These are phyloP conservation scores for Ceratobasidium sp. DNA, from an alignment of 1,284 basidiomycete species.

Conservation along the genomic window DNA sequence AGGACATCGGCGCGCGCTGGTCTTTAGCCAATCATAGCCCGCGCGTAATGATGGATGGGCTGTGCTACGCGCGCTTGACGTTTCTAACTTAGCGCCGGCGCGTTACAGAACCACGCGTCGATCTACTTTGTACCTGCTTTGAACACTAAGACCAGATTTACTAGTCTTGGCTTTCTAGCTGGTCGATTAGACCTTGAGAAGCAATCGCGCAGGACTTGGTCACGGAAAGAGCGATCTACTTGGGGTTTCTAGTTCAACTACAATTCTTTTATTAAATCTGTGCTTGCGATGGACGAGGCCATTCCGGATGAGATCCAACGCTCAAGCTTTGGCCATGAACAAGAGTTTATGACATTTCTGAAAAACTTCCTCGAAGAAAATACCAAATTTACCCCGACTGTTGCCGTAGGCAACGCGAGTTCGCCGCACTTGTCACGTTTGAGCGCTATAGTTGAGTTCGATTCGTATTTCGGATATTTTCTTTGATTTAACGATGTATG, in stretches of 20 bases:
- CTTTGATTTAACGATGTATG: slow-evolving; percentile 7
- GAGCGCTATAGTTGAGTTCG: slow-evolving; percentile 35
- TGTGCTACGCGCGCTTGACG: too few species aligned
- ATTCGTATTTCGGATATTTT: background rate
- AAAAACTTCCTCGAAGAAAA: slow-evolving; percentile 29
- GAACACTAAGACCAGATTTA: too few species aligned
- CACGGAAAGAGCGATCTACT: too few species aligned
- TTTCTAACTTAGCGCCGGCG: too few species aligned
- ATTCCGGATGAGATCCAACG: slow-evolving; percentile 23
- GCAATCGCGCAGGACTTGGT: too few species aligned
- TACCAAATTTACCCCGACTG: slow-evolving; percentile 1
- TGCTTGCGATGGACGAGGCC: slow-evolving; percentile 22
- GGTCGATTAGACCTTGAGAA: too few species aligned
- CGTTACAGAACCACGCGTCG: too few species aligned
- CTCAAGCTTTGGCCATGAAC: slow-evolving; percentile 36
- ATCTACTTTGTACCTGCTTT: too few species aligned
- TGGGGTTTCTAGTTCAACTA: too few species aligned
- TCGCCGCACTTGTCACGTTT: slow-evolving; percentile 29
- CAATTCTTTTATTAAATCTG: too few species aligned
- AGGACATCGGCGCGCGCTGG: background rate
- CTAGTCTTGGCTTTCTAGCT: too few species aligned
- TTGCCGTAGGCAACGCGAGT: slow-evolving; percentile 28
- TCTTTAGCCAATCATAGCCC: slow-evolving; percentile 9
- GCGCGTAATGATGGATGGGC: background rate
- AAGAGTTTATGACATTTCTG: slow-evolving; percentile 36